Conservation (phyloP, 139 green algal species). For the Mychonastes homosphaera region DNA sequence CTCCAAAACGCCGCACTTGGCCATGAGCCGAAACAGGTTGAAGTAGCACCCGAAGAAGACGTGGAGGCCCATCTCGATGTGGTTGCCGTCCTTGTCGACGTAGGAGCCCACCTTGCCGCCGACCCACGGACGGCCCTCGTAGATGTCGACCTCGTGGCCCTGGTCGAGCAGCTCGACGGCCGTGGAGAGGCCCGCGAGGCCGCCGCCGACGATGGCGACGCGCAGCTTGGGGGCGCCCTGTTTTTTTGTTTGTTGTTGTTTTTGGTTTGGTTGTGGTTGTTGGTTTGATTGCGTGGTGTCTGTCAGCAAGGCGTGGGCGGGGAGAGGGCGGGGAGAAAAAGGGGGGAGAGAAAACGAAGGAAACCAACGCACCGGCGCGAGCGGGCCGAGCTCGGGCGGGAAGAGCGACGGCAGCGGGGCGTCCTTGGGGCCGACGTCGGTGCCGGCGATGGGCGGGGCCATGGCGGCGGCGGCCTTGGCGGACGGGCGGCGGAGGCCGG, state of each 20-base stretch:
- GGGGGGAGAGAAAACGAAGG: not conserved
- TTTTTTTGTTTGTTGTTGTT: too few relatives aligned
- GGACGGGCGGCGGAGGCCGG: too few relatives aligned
- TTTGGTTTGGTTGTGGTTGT: too few relatives aligned
- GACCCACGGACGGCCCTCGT: conserved; percentile 75
- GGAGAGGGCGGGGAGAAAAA: too few relatives aligned
- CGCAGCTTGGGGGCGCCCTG: conserved; percentile 70
- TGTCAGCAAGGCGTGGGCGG: too few relatives aligned
- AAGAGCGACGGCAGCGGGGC: conserved; percentile 73
- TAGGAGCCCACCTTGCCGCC: conserved; percentile 94
- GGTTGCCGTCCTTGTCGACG: conserved; percentile 88
- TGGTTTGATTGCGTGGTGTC: too few relatives aligned
- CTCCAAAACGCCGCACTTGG: conserved; percentile 85
- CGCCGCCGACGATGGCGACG: conserved; percentile 76
- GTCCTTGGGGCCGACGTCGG: conserved; percentile 69
- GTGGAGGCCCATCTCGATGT: conserved; percentile 96
- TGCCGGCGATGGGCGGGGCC: not conserved
- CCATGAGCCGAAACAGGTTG: conserved; percentile 93
- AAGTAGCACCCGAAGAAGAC: conserved; percentile 94
- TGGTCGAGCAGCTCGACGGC: conserved; percentile 93
- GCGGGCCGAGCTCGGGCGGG: conserved; percentile 50
- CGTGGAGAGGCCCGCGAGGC: conserved; percentile 82
- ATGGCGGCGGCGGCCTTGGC: too few relatives aligned
- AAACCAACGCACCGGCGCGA: conserved; percentile 30
- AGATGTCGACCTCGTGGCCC: conserved; percentile 89